phyloP scores from a whole-genome alignment of 768 basidiomycete genomes.

The Tylopilus sp. region DNA sequence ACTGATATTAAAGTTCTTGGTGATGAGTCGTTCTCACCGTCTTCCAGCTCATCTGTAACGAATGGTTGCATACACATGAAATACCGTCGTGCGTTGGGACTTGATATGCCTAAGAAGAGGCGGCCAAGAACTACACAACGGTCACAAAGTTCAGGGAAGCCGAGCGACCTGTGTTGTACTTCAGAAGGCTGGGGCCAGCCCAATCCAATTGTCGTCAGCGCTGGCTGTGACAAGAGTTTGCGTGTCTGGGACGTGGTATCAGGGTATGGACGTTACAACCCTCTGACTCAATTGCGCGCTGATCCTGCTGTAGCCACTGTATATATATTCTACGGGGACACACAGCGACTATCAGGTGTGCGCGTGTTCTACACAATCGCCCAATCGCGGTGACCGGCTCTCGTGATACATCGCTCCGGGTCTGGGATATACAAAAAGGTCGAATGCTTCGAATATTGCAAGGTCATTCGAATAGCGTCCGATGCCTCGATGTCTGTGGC shows the following conservation, averaged over 20 bases:
- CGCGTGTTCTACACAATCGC: constrained; percentile 81
- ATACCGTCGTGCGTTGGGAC: constrained; percentile 51
- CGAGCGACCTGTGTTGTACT: constrained; percentile 56
- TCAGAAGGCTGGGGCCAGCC: constrained; percentile 90
- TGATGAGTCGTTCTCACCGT: constrained; percentile 4
- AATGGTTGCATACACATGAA: constrained; percentile 27
- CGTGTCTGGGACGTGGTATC: constrained; percentile 88
- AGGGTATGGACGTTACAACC: constrained; percentile 50
- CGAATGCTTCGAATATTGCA: constrained; percentile 57
- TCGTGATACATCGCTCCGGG: constrained; percentile 78
- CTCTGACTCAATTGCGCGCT: constrained; percentile 1
- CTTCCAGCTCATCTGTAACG: constrained; percentile 7
- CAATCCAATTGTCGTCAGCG: constrained; percentile 79
- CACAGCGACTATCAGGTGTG: constrained; percentile 85
- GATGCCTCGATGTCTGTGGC: constrained; percentile 87
- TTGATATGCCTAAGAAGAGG: constrained; percentile 31
- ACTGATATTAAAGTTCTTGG: constrained; percentile 1
- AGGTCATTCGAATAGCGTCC: constrained; percentile 80
- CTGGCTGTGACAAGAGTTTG: constrained; percentile 90
- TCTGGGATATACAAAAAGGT: constrained; percentile 92
- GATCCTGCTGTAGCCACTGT: constrained; percentile 44
- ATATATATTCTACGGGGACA: constrained; percentile 82
- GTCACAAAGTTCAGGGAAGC: constrained; percentile 29
- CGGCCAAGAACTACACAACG: constrained; percentile 17
- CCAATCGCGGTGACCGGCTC: constrained; percentile 91